Evolutionary conservation across 768 basidiomycete species (phyloP).

Genomic region (Leccinellum luteum): DNA sequence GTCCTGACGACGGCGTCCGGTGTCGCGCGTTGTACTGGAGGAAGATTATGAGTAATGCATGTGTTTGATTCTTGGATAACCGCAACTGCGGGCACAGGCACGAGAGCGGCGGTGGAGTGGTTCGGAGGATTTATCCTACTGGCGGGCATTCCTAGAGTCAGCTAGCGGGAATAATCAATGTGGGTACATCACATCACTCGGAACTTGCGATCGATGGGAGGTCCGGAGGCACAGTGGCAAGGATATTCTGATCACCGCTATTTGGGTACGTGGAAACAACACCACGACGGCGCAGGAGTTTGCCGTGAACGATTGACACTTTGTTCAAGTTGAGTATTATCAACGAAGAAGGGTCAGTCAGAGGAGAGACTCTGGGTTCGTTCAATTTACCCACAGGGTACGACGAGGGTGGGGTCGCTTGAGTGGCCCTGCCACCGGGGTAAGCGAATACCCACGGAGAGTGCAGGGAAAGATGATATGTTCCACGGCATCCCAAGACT

Average conservation of each 20-base stretch:
- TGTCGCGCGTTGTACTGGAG: background rate
- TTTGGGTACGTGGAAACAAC: background rate
- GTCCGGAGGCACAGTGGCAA: background rate
- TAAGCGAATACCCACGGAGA: background rate
- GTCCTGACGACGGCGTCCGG: background rate
- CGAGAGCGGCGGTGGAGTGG: background rate
- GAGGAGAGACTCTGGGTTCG: background rate
- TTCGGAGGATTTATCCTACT: too few species aligned
- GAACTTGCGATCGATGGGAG: background rate
- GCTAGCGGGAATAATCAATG: background rate
- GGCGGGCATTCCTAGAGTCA: too few species aligned
- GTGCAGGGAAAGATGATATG: background rate
- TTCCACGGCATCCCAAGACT: background rate
- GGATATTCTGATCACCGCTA: background rate
- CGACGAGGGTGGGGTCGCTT: background rate
- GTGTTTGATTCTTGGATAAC: background rate
- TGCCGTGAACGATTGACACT: background rate
- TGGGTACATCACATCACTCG: background rate
- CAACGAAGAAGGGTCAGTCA: background rate
- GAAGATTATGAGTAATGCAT: background rate
- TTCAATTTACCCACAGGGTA: background rate
- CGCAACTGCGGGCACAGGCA: background rate
- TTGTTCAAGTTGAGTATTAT: background rate
- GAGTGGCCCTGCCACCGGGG: background rate
- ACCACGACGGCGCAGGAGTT: background rate